Evolutionary conservation across 441 rosid genomes (phyloP).

Genomic region (Erodium texanum): DNA sequence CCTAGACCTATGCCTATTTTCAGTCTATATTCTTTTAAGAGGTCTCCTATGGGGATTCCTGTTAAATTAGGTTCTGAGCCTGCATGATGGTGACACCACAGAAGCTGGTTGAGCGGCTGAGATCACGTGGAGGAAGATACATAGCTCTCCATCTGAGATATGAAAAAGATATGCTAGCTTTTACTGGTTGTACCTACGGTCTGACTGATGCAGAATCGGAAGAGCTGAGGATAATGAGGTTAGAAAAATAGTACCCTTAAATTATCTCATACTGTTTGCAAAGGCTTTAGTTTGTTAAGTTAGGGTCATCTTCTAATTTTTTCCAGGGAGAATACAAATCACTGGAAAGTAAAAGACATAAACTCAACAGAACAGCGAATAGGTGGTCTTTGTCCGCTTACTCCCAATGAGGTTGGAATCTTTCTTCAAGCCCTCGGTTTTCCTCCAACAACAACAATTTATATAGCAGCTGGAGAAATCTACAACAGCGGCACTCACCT

Average conservation of each 20-base stretch:
- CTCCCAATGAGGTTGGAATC: slow-evolving; percentile 82
- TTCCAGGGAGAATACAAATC: slow-evolving; percentile 62
- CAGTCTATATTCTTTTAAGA: slow-evolving; percentile 50
- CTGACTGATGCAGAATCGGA: slow-evolving; percentile 69
- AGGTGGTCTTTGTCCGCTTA: slow-evolving; percentile 83
- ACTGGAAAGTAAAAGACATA: slow-evolving; percentile 88
- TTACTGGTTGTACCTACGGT: slow-evolving; percentile 87
- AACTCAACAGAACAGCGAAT: slow-evolving; percentile 77
- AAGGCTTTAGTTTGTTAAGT: neutral
- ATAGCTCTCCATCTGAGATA: slow-evolving; percentile 92
- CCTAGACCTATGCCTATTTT: slow-evolving; percentile 20
- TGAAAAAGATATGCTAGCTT: slow-evolving; percentile 95
- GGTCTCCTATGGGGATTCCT: slow-evolving; percentile 85
- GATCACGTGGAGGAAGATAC: slow-evolving; percentile 55
- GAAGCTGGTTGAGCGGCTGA: slow-evolving; percentile 89
- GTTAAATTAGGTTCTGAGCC: slow-evolving; percentile 62
- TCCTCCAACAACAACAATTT: slow-evolving; percentile 54
- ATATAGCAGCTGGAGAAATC: slow-evolving; percentile 18
- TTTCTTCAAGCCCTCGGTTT: slow-evolving; percentile 82
- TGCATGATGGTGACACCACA: slow-evolving; percentile 83
- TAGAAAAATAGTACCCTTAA: slow-evolving; percentile 20
- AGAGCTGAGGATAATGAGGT: slow-evolving; percentile 80
- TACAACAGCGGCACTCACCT: slow-evolving; percentile 68
- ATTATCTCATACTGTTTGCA: too few relatives aligned
- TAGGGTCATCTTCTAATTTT: slow-evolving; percentile 11